A percentile compares a stretch with the other conserved stretches of the same genome.
These are phyloP conservation scores for Fusarium vanettenii DNA, from an alignment of 2,329 filamentous ascomycete genomes.

Conservation along the genomic window DNA sequence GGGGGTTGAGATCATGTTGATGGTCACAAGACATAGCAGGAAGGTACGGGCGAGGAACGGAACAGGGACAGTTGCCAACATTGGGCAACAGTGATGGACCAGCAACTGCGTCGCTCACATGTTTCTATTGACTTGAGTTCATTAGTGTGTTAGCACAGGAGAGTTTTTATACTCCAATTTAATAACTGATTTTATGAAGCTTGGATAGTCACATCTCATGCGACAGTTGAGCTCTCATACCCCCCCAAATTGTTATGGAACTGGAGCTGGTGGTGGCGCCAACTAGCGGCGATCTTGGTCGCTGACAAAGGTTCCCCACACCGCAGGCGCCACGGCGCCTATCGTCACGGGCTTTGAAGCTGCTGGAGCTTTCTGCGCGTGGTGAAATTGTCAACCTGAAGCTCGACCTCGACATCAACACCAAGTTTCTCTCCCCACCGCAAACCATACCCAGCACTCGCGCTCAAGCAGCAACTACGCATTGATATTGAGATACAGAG, in stretches of 20 bases:
- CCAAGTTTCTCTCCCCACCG: not conserved
- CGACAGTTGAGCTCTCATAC: not conserved
- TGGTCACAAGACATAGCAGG: not conserved
- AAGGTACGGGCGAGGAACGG: not conserved
- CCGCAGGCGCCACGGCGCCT: constrained; percentile 6
- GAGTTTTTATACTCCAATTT: not conserved
- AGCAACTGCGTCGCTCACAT: not conserved
- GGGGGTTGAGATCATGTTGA: not conserved
- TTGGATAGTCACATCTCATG: not conserved
- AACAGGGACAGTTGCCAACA: not conserved
- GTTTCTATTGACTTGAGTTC: not conserved
- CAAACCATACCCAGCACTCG: not conserved
- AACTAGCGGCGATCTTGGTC: constrained; percentile 12
- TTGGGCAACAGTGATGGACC: not conserved
- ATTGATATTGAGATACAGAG: not conserved
- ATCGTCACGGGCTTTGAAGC: constrained; percentile 18
- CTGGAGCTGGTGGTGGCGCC: not conserved
- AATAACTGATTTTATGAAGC: not conserved
- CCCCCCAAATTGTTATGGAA: not conserved
- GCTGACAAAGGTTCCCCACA: constrained; percentile 33
- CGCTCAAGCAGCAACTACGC: not conserved
- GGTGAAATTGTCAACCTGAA: constrained; percentile 9
- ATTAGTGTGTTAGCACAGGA: not conserved
- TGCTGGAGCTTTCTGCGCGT: constrained; percentile 28
- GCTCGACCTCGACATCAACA: constrained; percentile 15